Conservation (phyloP, 148 eudicot species). For the Suaeda aralocaspica region DNA sequence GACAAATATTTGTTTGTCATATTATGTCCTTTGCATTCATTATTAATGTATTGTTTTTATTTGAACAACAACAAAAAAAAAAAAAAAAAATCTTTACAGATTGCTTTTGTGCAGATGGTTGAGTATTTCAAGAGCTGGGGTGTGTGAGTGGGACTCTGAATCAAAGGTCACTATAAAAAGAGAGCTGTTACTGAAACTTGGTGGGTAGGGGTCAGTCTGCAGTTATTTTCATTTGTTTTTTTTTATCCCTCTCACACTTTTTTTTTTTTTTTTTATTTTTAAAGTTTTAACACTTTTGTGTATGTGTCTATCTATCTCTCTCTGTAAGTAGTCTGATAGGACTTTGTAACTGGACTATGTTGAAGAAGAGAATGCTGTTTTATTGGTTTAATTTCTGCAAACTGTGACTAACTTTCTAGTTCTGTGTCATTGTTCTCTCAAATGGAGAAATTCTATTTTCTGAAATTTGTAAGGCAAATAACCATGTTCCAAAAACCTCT, state of each 20-base stretch:
- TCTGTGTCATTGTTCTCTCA: neutral
- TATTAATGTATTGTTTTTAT: neutral
- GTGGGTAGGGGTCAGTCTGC: slow-evolving; percentile 31
- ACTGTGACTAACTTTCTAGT: slow-evolving; percentile 18
- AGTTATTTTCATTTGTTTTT: slow-evolving; percentile 3
- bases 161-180: slow-evolving; percentile 36
- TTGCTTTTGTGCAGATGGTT: slow-evolving; percentile 38
- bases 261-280: neutral
- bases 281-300: slow-evolving; percentile 1
- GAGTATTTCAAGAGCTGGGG: slow-evolving; percentile 32
- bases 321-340: slow-evolving; percentile 13
- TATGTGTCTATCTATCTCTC: neutral
- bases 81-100: neutral
- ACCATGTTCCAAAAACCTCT: no score
- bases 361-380: slow-evolving; percentile 1
- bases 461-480: no score
- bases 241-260: neutral
- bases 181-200: slow-evolving; percentile 23
- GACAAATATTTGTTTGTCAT: slow-evolving; percentile 32
- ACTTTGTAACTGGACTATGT: slow-evolving; percentile 20
- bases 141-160: slow-evolving; percentile 33
- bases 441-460: no score
- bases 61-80: no score
- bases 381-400: slow-evolving; percentile 12
- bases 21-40: slow-evolving; percentile 10